Evolutionary conservation across 192 early-diverging fungal genomes (phyloP), one percentile per base, ranked within the genome.

Genomic region (Coemansia sp.): DNA sequence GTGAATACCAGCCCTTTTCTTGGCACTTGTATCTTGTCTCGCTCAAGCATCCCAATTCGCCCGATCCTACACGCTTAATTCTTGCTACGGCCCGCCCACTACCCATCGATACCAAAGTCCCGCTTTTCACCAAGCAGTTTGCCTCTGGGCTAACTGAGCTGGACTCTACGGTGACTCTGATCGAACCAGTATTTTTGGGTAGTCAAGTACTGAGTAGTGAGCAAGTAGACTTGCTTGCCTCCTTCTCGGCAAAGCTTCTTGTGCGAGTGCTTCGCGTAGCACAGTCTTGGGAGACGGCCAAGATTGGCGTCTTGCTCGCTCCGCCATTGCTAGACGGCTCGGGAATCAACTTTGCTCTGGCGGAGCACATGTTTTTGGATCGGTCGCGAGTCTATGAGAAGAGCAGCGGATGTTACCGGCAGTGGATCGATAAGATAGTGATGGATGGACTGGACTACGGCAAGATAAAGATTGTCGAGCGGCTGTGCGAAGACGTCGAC

Each of bases 221-320:
- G 9, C 73, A 82, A 18, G 64, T 85, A 0, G 74, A 84, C 0
- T n/a, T 57, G 2, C 58, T 89, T 1, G 82, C 77, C 7, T 66
- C 80, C n/a, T 90, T 85, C 51, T 89, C 86, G 0, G 59, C 87
- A 3, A 69, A 79, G 11, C 28, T 86, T 7, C 66, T 88, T 37
- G 56, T 69, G 8, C 77, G 85, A 7, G 70, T 88, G 6, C 61
- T 78, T 31, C 77, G 83, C 23, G 75, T 73, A 59, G 74, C 69
- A 5, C 84, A 86, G 56, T 42, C 66, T 21, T 89, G 88, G 69
- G 59, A 73, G 4, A 42, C 81, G 24, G 74, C 78, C 13, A 71
- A 83, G 28, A 66, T 87, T 38, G 82, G 88, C 0, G 86, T 81
- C 33, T 74, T 89, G 31, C 24, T 92, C 24, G 86, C 77, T 1